Evolutionary conservation across 257 asterid genomes (phyloP), one percentile per base, ranked within the genome.

Genomic region (Orobanche coerulescens): DNA sequence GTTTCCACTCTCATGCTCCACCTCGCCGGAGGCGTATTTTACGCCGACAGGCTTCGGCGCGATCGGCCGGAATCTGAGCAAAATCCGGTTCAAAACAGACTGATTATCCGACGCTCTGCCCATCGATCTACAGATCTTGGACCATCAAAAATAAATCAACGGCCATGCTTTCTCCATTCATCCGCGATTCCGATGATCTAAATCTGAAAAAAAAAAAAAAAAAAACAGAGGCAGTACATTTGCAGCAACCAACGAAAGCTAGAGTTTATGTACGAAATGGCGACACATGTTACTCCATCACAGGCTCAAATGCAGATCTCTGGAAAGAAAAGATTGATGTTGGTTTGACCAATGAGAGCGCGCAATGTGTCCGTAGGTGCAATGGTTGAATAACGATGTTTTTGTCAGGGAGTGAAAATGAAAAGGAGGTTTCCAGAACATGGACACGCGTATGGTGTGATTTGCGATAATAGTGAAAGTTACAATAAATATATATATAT

Each of bases 11-110:
- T 22, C 71, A 56, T 31, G 62, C 42, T 37, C 71, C 44, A 40
- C 43, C 5, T 66, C 31, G 33, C 16, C 64, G 69, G 74, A 40
- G 37, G 16, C 5, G 3, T 30, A 18, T 0, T 67, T 72, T 0
- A 60, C 74, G 15, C 65, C 78, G 48, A 46, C 62, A 20, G 85
- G 85, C 66, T 76, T 79, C 5, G 85, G 85, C n/a, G 82, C 82
- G n/a, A 79, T 79, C 59, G 85, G 85, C 48, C 85, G 69, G 76
- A 79, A 79, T 36, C 75, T 62, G 39, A 73, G 80, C 82, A 79
- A 70, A 13, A 73, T 37, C 58, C 76, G 72, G 65, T 66, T 70
- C 16, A 65, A 19, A 0, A 72, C 30, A 20, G 73, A 49, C 52
- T 25, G 65, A 26, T 10, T 44, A 4, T 44, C 50, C 2, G 39